Evolutionary conservation across 352 stramenopile species (phyloP), one percentile per base, ranked within the genome.

Genomic region (Globisporangium lucens): DNA sequence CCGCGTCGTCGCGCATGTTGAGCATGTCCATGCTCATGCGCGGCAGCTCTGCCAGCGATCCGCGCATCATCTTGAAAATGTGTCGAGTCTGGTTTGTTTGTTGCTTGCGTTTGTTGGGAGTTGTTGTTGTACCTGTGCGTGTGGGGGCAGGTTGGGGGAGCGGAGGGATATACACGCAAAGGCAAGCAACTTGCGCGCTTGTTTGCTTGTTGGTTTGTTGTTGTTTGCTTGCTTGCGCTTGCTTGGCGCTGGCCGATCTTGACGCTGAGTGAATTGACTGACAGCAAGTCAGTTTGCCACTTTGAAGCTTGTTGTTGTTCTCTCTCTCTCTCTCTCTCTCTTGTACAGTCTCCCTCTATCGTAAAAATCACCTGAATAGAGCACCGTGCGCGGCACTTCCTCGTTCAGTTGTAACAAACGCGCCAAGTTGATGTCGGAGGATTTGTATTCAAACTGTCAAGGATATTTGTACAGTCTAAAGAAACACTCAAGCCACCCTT

Each of bases 1-100:
- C 79, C 41, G 72, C 63, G 33, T 78, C 71, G 15, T 83, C 75
- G 17, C 62, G 62, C 56, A 77, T 68, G 67, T 89, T 89, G 68
- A 90, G 71, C 56, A 75, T 46, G 59, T 82, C 84, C 72, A 90
- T 75, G 70, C 77, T 90, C 66, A 85, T 87, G 53, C 68, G 69
- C 36, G 74, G 67, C 24, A 72, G 57, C 29, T 55, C 67, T 22
- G 61, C 76, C 53, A 76, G 57, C 47, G 72, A 80, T 47, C 80
- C 73, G 24, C 75, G 71, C 79, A 85, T 85, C 15, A 3, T 68
- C n/a, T 13, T 60, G 35, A 12, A 27, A 12, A 24, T 20, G n/a
- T 53, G 24, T 24, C 24, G 24, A 24, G 24, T 24, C 24, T 24
- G 24, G 24, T 24, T 24, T 24, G 24, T 24, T 24, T 24, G 24